A percentile compares a stretch with the other conserved stretches of the same genome.
These are phyloP conservation scores for Pichia cephalocereana DNA, from an alignment of 805 yeast species.

Conservation along the genomic window DNA sequence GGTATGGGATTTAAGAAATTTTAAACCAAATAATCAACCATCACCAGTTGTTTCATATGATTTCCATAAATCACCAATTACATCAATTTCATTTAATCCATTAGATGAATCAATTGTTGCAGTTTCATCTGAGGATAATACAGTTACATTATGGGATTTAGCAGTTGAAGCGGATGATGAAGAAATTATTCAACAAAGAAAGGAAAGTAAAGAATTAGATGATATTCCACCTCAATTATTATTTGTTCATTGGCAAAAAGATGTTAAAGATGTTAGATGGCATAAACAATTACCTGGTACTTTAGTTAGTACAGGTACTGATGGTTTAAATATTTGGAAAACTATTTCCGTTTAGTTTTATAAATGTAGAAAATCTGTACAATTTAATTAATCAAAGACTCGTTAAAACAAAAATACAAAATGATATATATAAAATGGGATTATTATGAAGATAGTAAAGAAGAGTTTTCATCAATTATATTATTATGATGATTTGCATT, in stretches of 20 bases:
- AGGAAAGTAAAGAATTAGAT: conserved; percentile 67
- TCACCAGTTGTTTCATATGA: conserved; percentile 90
- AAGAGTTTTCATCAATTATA: conserved; percentile 1
- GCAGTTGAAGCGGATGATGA: conserved; percentile 99
- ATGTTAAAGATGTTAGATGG: conserved; percentile 98
- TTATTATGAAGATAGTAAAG: conserved; percentile 1
- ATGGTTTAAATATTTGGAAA: conserved; percentile 92
- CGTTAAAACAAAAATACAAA: no score
- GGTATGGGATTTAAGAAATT: conserved; percentile 91
- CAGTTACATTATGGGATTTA: conserved; percentile 95
- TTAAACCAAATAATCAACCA: conserved; percentile 50
- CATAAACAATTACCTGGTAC: conserved; percentile 95
- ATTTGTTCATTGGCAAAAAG: conserved; percentile 97
- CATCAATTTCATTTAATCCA: conserved; percentile 92
- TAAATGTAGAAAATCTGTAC: no score
- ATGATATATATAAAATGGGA: no score
- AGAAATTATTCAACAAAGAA: conserved; percentile 79
- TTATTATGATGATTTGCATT: neutral
- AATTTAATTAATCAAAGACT: no score
- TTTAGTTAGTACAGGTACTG: conserved; percentile 88
- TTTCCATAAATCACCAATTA: conserved; percentile 89
- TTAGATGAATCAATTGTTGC: conserved; percentile 92
- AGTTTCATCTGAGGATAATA: conserved; percentile 92
- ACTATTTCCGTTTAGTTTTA: conserved; percentile 69
- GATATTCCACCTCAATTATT: conserved; percentile 92